Evolutionary conservation across 2,329 filamentous ascomycete genomes (phyloP).

Genomic region (Aaosphaeria pasadenensis): DNA sequence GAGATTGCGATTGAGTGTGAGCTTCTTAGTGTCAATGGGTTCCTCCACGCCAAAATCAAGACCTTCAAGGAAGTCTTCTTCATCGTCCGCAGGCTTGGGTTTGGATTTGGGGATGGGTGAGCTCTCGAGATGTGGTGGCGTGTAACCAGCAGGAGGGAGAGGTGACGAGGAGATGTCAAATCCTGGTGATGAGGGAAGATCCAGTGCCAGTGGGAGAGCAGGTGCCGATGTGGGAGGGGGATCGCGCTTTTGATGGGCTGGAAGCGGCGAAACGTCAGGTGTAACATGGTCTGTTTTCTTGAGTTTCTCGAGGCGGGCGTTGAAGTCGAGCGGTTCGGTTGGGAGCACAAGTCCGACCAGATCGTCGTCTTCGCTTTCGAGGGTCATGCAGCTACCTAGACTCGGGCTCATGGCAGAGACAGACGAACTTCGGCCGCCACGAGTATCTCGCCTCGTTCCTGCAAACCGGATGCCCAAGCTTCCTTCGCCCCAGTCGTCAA

Average conservation of each 20-base stretch:
- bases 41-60: slow-evolving; percentile 85
- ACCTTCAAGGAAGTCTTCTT: slow-evolving; percentile 79
- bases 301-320: slow-evolving; percentile 71
- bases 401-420: slow-evolving; percentile 89
- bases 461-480: slow-evolving; percentile 88
- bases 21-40: slow-evolving; percentile 74
- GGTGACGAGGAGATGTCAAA: slow-evolving; percentile 5
- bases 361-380: slow-evolving; percentile 90
- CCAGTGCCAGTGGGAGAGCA: slow-evolving; percentile 3
- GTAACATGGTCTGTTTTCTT: slow-evolving; percentile 48
- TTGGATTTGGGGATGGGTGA: not conserved
- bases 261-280: slow-evolving; percentile 19
- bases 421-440: slow-evolving; percentile 79
- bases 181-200: slow-evolving; percentile 12
- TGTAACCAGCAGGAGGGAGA: slow-evolving; percentile 8
- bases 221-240: slow-evolving; percentile 31
- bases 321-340: slow-evolving; percentile 77
- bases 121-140: slow-evolving; percentile 4
- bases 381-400: slow-evolving; percentile 83
- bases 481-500: slow-evolving; percentile 90
- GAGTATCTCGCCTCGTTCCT: slow-evolving; percentile 76
- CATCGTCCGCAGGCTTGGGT: slow-evolving; percentile 22
- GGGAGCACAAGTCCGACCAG: slow-evolving; percentile 88
- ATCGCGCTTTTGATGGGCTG: slow-evolving; percentile 15
- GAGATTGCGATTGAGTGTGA: slow-evolving; percentile 86